Evolutionary conservation across 306 rosid genomes (phyloP), one percentile per base, ranked within the genome.

Genomic region (Arachis stenosperma): DNA sequence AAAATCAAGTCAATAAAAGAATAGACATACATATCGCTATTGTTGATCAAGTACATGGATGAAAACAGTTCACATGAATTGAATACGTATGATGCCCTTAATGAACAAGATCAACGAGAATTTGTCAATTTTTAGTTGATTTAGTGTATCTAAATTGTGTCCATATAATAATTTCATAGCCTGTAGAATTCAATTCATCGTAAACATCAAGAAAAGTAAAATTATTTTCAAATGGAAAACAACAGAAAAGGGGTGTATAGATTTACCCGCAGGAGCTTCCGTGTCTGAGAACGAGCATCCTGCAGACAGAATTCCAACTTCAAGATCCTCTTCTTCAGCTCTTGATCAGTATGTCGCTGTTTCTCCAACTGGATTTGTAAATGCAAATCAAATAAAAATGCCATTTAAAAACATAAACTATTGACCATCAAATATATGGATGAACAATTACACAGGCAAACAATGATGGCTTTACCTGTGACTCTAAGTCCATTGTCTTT

Each of bases 251-350:
- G 52, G 65, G 0, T 33, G 27, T 22, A 22, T 33, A 67, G 48
- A 50, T 36, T 80, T 92, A 95, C 99, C 92, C 96, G 86, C 79
- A 90, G 96, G 78, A 95, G 98, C 79, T 92, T 95, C 67, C 98
- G 82, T 3, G 98, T 90, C 71, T 95, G 98, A 27, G 98, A 57
- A 62, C 98, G 96, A 55, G 97, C 86, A 86, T 95, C 98, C 84
- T 95, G 99, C 57, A 90, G 86, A 74, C 99, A 95, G 66, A 95
- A 95, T 60, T 95, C 97, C 83, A 95, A 75, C 82, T 88, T 95
- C 81, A 95, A 82, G 36, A 95, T 93, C 81, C 82, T 90, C 89
- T 95, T 95, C 79, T 88, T 95, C 67, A 95, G 86, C 73, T 95
- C 99, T 61, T 95, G 99, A 81, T 92, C 98, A 61, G 86, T 83